Evolutionary conservation across 2,329 filamentous ascomycete genomes (phyloP).

Genomic region (Hymenotorrendiella dingleyae): DNA sequence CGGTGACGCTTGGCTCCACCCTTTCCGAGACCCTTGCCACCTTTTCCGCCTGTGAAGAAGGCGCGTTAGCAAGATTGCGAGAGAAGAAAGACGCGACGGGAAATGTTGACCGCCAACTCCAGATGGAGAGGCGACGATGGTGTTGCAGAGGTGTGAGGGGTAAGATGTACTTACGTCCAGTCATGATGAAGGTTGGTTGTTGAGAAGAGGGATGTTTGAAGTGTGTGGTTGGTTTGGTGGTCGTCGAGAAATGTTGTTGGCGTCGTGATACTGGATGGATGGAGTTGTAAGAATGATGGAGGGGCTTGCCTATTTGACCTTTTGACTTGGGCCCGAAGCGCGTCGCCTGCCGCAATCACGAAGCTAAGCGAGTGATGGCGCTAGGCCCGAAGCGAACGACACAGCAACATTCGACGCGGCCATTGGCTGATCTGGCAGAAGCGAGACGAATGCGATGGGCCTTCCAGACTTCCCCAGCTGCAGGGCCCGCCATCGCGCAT

Average conservation of each 20-base stretch:
- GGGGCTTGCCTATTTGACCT: slow-evolving; percentile 19
- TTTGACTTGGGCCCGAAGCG: slow-evolving; percentile 22
- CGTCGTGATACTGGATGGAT: no score
- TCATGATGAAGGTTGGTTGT: slow-evolving; percentile 43
- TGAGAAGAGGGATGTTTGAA: slow-evolving; percentile 19
- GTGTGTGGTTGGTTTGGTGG: slow-evolving; percentile 10
- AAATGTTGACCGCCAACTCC: neutral
- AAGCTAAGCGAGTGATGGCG: slow-evolving; percentile 9
- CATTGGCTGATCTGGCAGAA: slow-evolving; percentile 9
- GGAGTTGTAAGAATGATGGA: slow-evolving; percentile 14
- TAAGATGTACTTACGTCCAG: slow-evolving; percentile 47
- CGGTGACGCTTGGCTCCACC: slow-evolving; percentile 97
- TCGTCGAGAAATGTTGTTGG: slow-evolving; percentile 5
- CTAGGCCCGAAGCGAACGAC: slow-evolving; percentile 14
- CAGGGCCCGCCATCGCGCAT: no score
- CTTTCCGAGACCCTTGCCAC: slow-evolving; percentile 97
- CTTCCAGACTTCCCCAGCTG: no score
- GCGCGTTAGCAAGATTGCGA: slow-evolving; percentile 38
- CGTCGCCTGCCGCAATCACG: slow-evolving; percentile 24
- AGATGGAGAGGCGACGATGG: neutral
- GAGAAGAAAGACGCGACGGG: neutral
- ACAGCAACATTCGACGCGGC: no score
- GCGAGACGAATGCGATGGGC: neutral
- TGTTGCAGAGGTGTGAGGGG: neutral
- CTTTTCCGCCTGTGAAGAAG: slow-evolving; percentile 38